phyloP scores from a whole-genome alignment of 129 eudicot genomes.

The Helianthus tuberosus region DNA sequence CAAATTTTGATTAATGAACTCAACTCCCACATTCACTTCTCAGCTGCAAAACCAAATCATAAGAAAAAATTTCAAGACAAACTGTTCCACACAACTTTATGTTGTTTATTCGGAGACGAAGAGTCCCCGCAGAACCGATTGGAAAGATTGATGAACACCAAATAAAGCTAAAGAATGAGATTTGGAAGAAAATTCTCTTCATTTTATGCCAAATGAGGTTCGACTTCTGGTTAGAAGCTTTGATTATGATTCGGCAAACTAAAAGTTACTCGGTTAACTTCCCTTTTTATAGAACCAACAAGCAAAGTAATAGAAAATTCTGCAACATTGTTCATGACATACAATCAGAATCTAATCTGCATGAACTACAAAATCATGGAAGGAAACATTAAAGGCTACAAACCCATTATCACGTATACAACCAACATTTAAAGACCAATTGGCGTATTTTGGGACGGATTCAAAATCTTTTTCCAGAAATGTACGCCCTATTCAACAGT shows the following conservation, averaged over 20 bases:
- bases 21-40: too few relatives aligned
- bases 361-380: constrained; percentile 25
- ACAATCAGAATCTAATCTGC: constrained; percentile 4
- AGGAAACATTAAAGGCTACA: constrained; percentile 12
- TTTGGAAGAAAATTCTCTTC: neutral
- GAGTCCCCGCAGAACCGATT: neutral
- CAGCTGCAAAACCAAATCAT: too few relatives aligned
- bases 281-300: neutral
- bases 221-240: neutral
- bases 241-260: neutral
- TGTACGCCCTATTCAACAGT: neutral
- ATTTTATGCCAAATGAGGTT: neutral
- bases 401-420: constrained; percentile 18
- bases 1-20: too few relatives aligned
- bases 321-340: constrained; percentile 3
- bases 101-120: too few relatives aligned
- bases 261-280: too few relatives aligned
- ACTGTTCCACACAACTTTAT: too few relatives aligned
- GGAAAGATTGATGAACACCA: neutral
- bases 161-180: neutral
- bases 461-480: constrained; percentile 15
- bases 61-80: too few relatives aligned
- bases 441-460: neutral
- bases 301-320: neutral
- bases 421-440: constrained; percentile 9